A percentile compares a stretch with the other conserved stretches of the same genome.
Conservation (phyloP, 179 eudicot genomes). For the Vitellaria paradoxa region DNA sequence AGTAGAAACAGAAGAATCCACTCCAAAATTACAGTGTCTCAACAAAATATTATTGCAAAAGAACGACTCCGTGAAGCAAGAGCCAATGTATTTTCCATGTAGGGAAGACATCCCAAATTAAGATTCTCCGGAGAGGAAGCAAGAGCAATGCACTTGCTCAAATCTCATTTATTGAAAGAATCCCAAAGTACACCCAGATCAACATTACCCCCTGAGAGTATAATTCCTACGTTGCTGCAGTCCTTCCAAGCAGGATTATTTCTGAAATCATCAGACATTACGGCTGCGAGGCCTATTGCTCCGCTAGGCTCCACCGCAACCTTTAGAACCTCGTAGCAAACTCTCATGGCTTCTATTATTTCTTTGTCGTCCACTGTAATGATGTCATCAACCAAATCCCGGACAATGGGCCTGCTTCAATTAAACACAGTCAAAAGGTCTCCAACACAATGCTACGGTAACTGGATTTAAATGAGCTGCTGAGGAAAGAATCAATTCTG, state of each 20-base stretch:
- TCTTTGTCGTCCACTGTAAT: slow-evolving; percentile 79
- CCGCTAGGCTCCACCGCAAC: slow-evolving; percentile 95
- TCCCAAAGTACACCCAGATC: slow-evolving; percentile 84
- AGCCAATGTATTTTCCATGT: slow-evolving; percentile 15
- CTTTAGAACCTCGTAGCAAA: slow-evolving; percentile 85
- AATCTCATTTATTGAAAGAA: slow-evolving; percentile 19
- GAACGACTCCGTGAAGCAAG: not conserved
- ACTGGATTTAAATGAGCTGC: not conserved
- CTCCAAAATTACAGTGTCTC: not conserved
- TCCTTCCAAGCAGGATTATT: slow-evolving; percentile 59
- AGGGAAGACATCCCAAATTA: too few relatives aligned
- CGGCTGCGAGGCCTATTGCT: slow-evolving; percentile 91
- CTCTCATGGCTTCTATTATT: slow-evolving; percentile 77
- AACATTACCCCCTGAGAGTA: slow-evolving; percentile 88
- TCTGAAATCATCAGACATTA: slow-evolving; percentile 64
- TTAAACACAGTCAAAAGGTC: not conserved
- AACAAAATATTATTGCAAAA: not conserved
- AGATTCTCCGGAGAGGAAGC: too few relatives aligned
- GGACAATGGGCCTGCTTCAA: slow-evolving; percentile 73
- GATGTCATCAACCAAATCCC: slow-evolving; percentile 81
- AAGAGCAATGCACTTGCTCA: too few relatives aligned
- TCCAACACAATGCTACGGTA: not conserved
- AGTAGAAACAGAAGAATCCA: not conserved
- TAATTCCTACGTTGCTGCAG: slow-evolving; percentile 61
- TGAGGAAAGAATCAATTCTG: not conserved